phyloP scores from a whole-genome alignment of 2,329 filamentous ascomycete genomes.

The Pyrenochaeta sp. region DNA sequence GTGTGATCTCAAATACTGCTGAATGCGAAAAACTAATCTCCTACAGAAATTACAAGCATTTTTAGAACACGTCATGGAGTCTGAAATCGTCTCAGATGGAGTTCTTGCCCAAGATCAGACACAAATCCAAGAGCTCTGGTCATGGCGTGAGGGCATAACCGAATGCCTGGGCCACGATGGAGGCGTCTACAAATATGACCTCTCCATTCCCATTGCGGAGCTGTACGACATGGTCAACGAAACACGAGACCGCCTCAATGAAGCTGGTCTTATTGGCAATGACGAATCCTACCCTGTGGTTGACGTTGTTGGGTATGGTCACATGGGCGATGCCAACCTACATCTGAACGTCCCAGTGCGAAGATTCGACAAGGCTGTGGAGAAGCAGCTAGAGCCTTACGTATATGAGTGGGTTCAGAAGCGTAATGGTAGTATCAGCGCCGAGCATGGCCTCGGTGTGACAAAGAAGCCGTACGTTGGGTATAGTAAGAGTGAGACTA shows the following conservation, averaged over 20 bases:
- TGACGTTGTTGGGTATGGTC: slow-evolving; percentile 93
- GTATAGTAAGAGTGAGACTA: slow-evolving; percentile 88
- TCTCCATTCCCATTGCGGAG: slow-evolving; percentile 88
- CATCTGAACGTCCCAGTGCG: slow-evolving; percentile 90
- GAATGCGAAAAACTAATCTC: slow-evolving; percentile 13
- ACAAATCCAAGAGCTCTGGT: slow-evolving; percentile 85
- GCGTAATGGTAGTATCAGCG: slow-evolving; percentile 91
- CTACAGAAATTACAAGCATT: slow-evolving; percentile 82
- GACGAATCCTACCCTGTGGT: slow-evolving; percentile 81
- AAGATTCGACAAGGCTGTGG: slow-evolving; percentile 85
- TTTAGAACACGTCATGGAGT: slow-evolving; percentile 88
- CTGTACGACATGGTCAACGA: slow-evolving; percentile 93
- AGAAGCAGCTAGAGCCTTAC: slow-evolving; percentile 88
- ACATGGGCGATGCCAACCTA: slow-evolving; percentile 97
- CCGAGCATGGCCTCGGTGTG: slow-evolving; percentile 92
- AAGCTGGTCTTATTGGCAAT: slow-evolving; percentile 76
- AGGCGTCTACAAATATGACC: slow-evolving; percentile 97
- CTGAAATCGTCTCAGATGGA: slow-evolving; percentile 86
- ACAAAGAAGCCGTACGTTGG: slow-evolving; percentile 96
- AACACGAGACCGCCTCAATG: slow-evolving; percentile 73
- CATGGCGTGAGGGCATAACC: slow-evolving; percentile 91
- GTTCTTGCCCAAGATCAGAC: slow-evolving; percentile 94
- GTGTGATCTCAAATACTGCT: neutral
- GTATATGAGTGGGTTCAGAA: slow-evolving; percentile 97
- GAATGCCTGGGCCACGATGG: slow-evolving; percentile 90